Evolutionary conservation across 129 eudicot species (phyloP), one percentile per base, ranked within the genome.

Genomic region (Escallonia herrerae): DNA sequence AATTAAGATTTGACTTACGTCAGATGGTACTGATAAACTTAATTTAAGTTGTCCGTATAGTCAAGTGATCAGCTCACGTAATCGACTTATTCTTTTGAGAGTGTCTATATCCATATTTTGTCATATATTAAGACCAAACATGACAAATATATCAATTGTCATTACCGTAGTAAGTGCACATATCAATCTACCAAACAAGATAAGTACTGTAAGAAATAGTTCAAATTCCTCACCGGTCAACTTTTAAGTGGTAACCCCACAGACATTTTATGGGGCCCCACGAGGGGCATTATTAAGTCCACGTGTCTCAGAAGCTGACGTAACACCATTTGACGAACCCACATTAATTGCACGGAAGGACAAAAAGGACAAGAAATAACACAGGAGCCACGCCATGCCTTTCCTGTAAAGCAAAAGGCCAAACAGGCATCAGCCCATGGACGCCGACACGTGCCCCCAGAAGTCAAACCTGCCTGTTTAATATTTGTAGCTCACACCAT

Each of bases 331-430:
- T 57, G 62, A 57, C 62, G 9, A 49, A 57, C 4, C 3, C 13
- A 2, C 40, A 37, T 58, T 58, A 58, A 40, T 58, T 58, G 46
- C 45, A 58, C 15, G 46, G 63, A 58, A 58, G 63, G 46, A 39
- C 45, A 58, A 57, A 58, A 58, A 38, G 5, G 22, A 40, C 12
- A 8, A 40, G 4, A 58, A 58, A 8, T 40, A 11, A 3, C 63
- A 58, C 63, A 58, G 40, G 63, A 58, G 7, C 44, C 63, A 40
- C 63, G 63, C 42, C 46, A 40, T 58, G 7, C 3, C 40, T 39
- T 57, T 39, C 7, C 3, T 5, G 8, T 15, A 57, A 57, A 15
- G 40, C 40, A 15, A 33, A 2, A 57, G 7, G 4, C 12, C 15
- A 37, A 8, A 39, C 9, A 33, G 62, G 12, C 9, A 13, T 54